phyloP scores from a whole-genome alignment of 106 monocot species.

The Dioscorea zingiberensis region DNA sequence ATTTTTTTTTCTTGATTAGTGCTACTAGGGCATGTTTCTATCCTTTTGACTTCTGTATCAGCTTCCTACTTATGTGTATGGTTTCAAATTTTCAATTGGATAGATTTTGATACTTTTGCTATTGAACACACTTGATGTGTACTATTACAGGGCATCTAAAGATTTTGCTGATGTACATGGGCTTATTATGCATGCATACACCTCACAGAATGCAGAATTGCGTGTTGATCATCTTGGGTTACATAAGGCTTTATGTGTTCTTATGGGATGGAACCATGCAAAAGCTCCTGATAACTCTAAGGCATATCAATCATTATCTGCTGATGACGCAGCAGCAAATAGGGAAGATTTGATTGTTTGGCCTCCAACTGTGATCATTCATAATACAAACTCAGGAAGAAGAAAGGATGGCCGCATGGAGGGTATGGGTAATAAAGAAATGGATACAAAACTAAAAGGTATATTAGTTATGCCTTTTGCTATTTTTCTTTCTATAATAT shows the following conservation, averaged over 20 bases:
- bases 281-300: conserved; percentile 75
- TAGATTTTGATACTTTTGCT: conserved; percentile 14
- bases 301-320: conserved; percentile 66
- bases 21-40: too few species aligned
- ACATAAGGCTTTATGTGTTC: conserved; percentile 90
- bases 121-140: conserved; percentile 18
- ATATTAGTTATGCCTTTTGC: conserved; percentile 13
- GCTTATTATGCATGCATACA: conserved; percentile 77
- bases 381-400: conserved; percentile 68
- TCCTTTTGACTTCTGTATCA: too few species aligned
- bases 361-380: conserved; percentile 87
- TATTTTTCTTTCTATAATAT: background rate
- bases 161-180: conserved; percentile 75
- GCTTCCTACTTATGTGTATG: too few species aligned
- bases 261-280: conserved; percentile 85
- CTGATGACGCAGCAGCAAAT: conserved; percentile 55
- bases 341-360: conserved; percentile 91
- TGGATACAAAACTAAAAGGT: conserved; percentile 94
- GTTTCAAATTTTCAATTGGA: too few species aligned
- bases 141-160: conserved; percentile 71
- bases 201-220: conserved; percentile 49
- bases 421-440: conserved; percentile 90
- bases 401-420: conserved; percentile 81
- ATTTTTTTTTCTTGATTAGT: too few species aligned
- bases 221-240: conserved; percentile 91